Base-by-base conservation (phyloP, 1,284 basidiomycete genomes). In the Trametes sp. region DNA sequence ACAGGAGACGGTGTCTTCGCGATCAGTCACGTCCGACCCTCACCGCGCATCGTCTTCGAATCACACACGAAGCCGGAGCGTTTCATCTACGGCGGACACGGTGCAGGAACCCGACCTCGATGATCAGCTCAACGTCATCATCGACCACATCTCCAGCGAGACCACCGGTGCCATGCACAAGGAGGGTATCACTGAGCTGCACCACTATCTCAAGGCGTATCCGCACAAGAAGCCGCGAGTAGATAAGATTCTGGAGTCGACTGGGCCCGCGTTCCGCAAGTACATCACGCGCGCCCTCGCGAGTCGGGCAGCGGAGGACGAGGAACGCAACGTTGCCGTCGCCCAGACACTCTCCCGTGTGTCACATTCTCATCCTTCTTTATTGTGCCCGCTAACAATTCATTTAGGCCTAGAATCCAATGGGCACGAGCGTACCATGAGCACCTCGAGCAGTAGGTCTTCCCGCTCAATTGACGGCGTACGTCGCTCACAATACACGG, bases 131-230 rank as follows among this genome's bases (percentile, higher is more conserved):
- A 85, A 91, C 51, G 86, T 85, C 31, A 97, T 97, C 70, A 95
- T 97, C 72, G 90, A 92, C 57, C 89, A 94, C 71, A 96, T 97
- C 64, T 95, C 92, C 31, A 95, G 91, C 75, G 93, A 92, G 78
- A 92, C 90, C 35, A 95, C 87, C 9, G 92, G 90, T 21, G 91
- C 88, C 8, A 80, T 92, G 77, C 89, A 93, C 76, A 90, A 92
- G 75, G 90, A 96, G 77, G 95, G 95, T 5, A 96, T 99, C 62
- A 96, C 94, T n/a, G 95, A 96, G 69, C 80, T 99, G 44, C 95
- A 98, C 74, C 90, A 96, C 49, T 98, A 96, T 81, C 80, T 98
- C 70, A 97, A 97, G 77, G 88, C 89, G 31, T 89, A 98, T 73
- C 97, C 96, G 0, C 91, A 95, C 68, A 96, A 96, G 75, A 87